Evolutionary conservation across 495 filamentous ascomycete genomes (phyloP).

Genomic region (Penicillium goetzii): DNA sequence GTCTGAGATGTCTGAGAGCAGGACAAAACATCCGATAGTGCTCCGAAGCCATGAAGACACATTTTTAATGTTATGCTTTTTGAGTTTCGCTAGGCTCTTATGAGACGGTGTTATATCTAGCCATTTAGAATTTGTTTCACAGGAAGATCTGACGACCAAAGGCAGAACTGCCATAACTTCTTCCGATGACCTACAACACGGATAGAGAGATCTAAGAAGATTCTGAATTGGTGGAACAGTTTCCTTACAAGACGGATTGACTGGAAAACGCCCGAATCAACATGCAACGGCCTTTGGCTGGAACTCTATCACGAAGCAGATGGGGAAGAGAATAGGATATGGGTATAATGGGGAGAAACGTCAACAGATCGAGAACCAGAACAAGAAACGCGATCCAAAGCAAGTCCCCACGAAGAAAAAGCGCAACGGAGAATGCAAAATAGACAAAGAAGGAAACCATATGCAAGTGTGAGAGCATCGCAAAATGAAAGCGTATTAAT

Average conservation of each 20-base stretch:
- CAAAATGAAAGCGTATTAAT: constrained; percentile 32
- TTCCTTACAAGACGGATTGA: neutral
- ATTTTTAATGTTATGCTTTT: no score
- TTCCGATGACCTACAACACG: neutral
- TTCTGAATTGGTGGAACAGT: neutral
- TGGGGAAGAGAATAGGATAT: constrained; percentile 3
- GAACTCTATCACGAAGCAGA: constrained; percentile 23
- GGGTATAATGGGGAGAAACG: constrained; percentile 22
- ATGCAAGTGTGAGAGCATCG: constrained; percentile 1
- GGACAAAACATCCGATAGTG: no score
- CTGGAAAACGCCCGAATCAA: constrained; percentile 17
- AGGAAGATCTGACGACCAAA: neutral
- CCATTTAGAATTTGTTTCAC: neutral
- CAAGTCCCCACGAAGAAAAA: neutral
- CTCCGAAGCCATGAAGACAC: no score
- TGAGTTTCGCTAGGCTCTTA: no score
- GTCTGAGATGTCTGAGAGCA: no score
- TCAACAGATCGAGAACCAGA: constrained; percentile 1
- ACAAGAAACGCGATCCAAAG: constrained; percentile 7
- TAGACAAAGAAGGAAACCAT: neutral
- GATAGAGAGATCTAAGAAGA: neutral
- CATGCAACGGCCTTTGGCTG: constrained; percentile 16
- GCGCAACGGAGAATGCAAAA: constrained; percentile 4
- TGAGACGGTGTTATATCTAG: no score
- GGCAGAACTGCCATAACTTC: neutral